A percentile compares a stretch with the other conserved stretches of the same genome.
These are phyloP conservation scores for Nepenthes alata DNA, from an alignment of 179 eudicot species.

Conservation along the genomic window DNA sequence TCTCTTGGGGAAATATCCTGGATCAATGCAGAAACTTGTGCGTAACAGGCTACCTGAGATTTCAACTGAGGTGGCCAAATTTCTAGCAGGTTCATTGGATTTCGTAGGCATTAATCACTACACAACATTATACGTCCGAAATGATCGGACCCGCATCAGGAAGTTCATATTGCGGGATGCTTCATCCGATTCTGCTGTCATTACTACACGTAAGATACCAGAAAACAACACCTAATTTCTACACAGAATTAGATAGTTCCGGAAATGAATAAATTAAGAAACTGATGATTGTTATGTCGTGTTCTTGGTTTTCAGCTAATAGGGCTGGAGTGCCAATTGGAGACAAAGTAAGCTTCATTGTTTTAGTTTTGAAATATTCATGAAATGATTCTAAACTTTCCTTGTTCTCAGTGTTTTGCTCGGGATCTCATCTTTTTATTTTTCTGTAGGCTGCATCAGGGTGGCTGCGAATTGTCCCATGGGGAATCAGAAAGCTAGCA, in stretches of 20 bases:
- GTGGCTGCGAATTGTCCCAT: conserved; percentile 91
- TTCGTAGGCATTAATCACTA: conserved; percentile 87
- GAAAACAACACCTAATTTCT: too few species aligned
- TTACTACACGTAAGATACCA: conserved; percentile 50
- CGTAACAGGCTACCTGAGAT: conserved; percentile 62
- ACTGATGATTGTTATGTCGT: background rate
- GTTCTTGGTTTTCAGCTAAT: conserved; percentile 34
- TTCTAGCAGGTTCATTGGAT: conserved; percentile 49
- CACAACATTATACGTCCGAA: conserved; percentile 70
- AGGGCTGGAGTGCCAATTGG: conserved; percentile 72
- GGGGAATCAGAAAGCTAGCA: conserved; percentile 71
- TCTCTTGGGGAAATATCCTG: conserved; percentile 62
- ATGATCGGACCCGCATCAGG: conserved; percentile 53
- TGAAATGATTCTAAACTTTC: too few species aligned
- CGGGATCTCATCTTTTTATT: conserved; percentile 1
- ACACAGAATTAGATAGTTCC: too few species aligned
- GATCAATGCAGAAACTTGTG: conserved; percentile 65
- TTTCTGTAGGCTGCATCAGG: conserved; percentile 61
- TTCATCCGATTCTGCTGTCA: conserved; percentile 53
- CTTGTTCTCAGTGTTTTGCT: background rate
- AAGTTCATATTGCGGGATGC: conserved; percentile 73
- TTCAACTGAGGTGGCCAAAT: conserved; percentile 26
- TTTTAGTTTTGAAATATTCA: background rate
- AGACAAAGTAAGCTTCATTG: conserved; percentile 42
- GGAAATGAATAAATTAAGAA: background rate